A percentile compares a stretch with the other conserved stretches of the same genome.
Evolutionary conservation across 2,329 filamentous ascomycete species (phyloP).

Genomic region (Fusarium nematophilum): DNA sequence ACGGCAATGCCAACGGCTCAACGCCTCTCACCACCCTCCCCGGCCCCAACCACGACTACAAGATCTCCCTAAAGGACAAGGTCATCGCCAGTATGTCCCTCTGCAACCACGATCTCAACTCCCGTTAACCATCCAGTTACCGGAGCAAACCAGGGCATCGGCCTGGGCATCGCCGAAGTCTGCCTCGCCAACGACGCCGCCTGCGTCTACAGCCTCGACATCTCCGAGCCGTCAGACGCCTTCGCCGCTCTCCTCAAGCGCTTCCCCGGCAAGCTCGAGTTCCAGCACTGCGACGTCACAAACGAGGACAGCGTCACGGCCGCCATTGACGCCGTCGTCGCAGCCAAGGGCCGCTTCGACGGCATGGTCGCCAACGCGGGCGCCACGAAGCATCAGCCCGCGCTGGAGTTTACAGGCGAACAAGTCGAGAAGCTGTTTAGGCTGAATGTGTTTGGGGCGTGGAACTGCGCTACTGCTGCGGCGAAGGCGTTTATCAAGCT

Average conservation of each 20-base stretch:
- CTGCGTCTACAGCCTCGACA: slow-evolving; percentile 43
- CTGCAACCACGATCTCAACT: not conserved
- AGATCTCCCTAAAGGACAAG: slow-evolving; percentile 50
- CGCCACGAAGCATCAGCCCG: slow-evolving; percentile 62
- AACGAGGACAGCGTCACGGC: slow-evolving; percentile 53
- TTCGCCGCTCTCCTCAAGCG: slow-evolving; percentile 50
- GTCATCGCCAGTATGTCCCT: slow-evolving; percentile 52
- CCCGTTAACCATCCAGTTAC: slow-evolving; percentile 45
- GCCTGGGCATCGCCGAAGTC: slow-evolving; percentile 58
- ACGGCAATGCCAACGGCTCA: slow-evolving; percentile 30
- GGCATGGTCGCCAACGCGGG: slow-evolving; percentile 64
- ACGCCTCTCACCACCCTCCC: slow-evolving; percentile 47
- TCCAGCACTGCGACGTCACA: slow-evolving; percentile 59
- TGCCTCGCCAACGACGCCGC: slow-evolving; percentile 58
- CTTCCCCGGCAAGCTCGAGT: slow-evolving; percentile 55
- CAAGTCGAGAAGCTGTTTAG: slow-evolving; percentile 52
- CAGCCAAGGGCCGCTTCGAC: slow-evolving; percentile 53
- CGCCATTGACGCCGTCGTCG: slow-evolving; percentile 55
- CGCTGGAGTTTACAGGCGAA: slow-evolving; percentile 54
- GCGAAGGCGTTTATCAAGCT: slow-evolving; percentile 55
- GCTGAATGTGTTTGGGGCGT: slow-evolving; percentile 54
- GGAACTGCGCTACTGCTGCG: slow-evolving; percentile 58
- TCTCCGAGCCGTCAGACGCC: slow-evolving; percentile 40
- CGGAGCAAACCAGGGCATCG: slow-evolving; percentile 58
- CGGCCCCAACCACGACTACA: slow-evolving; percentile 48